A percentile compares a stretch with the other conserved stretches of the same genome.
These are phyloP conservation scores for Yamadazyma diospyri DNA, from an alignment of 1,139 yeast genomes.

Conservation along the genomic window DNA sequence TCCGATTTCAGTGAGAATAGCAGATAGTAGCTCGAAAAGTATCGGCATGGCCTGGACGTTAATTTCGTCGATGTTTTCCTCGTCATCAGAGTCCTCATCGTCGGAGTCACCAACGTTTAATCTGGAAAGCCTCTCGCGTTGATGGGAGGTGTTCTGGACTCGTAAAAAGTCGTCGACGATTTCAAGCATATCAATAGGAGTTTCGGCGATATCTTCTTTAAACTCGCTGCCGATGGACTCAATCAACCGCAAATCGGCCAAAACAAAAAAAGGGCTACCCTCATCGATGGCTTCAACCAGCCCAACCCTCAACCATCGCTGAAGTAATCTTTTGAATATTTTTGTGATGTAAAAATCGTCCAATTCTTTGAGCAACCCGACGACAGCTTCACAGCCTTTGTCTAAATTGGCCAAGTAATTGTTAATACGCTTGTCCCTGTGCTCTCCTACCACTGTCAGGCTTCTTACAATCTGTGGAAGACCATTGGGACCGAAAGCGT, in stretches of 20 bases:
- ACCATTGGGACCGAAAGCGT: slow-evolving; percentile 48
- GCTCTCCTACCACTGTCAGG: slow-evolving; percentile 9
- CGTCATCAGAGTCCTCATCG: slow-evolving; percentile 45
- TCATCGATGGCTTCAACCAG: slow-evolving; percentile 19
- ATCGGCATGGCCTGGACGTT: slow-evolving; percentile 26
- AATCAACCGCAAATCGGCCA: slow-evolving; percentile 61
- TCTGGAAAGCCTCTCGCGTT: neutral
- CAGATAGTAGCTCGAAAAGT: slow-evolving; percentile 52
- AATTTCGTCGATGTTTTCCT: slow-evolving; percentile 20
- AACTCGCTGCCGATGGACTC: slow-evolving; percentile 62
- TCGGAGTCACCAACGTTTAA: slow-evolving; percentile 23
- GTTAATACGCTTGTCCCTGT: slow-evolving; percentile 22
- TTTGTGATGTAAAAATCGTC: slow-evolving; percentile 43
- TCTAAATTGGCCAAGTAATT: slow-evolving; percentile 51
- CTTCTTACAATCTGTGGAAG: slow-evolving; percentile 45
- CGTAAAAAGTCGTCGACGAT: slow-evolving; percentile 47
- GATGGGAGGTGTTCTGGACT: slow-evolving; percentile 2
- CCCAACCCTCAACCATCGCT: slow-evolving; percentile 53
- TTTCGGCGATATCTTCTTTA: slow-evolving; percentile 56
- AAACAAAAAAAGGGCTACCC: slow-evolving; percentile 50
- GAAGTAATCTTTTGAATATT: slow-evolving; percentile 51
- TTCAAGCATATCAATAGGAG: slow-evolving; percentile 57
- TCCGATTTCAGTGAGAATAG: slow-evolving; percentile 46
- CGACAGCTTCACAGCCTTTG: slow-evolving; percentile 41
- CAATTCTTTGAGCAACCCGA: slow-evolving; percentile 46